These are phyloP conservation scores for Bipolaris cookei DNA, from an alignment of 2,329 filamentous ascomycete species.

Conservation along the genomic window DNA sequence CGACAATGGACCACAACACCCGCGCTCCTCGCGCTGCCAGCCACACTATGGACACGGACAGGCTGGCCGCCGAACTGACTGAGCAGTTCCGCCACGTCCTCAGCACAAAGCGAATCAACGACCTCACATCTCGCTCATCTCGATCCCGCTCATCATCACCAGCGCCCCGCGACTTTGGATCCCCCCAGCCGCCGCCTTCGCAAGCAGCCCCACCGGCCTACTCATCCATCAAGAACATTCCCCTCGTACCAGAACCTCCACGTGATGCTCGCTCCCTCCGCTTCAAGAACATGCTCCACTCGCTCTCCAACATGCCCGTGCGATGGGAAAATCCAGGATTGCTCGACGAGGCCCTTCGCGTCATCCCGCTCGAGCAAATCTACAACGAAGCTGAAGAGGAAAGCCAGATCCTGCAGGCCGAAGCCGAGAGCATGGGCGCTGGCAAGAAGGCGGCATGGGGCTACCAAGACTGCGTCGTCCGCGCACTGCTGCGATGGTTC, in stretches of 20 bases:
- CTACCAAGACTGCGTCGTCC: constrained; percentile 95
- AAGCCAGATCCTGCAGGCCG: constrained; percentile 81
- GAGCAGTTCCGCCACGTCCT: constrained; percentile 86
- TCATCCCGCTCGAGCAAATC: constrained; percentile 86
- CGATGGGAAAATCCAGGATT: constrained; percentile 97
- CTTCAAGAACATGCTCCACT: constrained; percentile 75
- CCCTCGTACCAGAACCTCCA: constrained; percentile 77
- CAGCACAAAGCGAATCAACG: constrained; percentile 84
- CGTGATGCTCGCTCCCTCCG: constrained; percentile 56
- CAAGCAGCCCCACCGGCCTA: constrained; percentile 62
- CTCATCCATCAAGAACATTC: constrained; percentile 67
- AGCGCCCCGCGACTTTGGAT: constrained; percentile 55
- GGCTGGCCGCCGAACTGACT: constrained; percentile 74
- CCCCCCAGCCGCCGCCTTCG: constrained; percentile 47
- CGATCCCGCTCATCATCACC: constrained; percentile 67
- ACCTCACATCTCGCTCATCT: constrained; percentile 67
- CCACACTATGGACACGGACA: constrained; percentile 36
- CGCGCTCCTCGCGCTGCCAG: constrained; percentile 38
- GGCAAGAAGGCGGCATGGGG: constrained; percentile 87
- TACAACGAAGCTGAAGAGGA: constrained; percentile 96
- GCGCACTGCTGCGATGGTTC: constrained; percentile 92
- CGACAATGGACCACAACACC: constrained; percentile 45
- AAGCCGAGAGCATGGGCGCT: constrained; percentile 85
- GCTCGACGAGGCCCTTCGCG: constrained; percentile 86
- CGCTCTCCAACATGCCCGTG: constrained; percentile 83